Conservation (phyloP, 371 early-diverging fungal genomes). For the Paraphysoderma sedebokerense region DNA sequence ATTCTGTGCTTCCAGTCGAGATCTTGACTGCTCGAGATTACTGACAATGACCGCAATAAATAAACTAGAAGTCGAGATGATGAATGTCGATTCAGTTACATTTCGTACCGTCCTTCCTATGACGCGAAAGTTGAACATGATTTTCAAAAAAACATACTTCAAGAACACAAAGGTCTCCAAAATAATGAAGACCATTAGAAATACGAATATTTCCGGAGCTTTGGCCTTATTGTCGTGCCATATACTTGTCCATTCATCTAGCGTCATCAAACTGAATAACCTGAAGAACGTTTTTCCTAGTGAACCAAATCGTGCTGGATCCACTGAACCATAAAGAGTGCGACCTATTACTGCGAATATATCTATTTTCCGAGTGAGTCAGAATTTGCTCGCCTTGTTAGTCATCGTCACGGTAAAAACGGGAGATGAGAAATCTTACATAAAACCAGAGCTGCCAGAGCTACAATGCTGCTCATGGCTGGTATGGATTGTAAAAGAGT, state of each 20-base stretch:
- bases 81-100: neutral
- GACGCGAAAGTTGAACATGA: neutral
- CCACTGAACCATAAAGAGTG: constrained; percentile 3
- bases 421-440: constrained; percentile 8
- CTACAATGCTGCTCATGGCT: constrained; percentile 15
- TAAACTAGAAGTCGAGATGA: constrained; percentile 4
- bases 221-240: constrained; percentile 5
- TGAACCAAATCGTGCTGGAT: constrained; percentile 10
- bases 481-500: constrained; percentile 14
- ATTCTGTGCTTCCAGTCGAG: neutral
- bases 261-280: constrained; percentile 10
- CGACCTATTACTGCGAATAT: constrained; percentile 11
- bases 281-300: constrained; percentile 7
- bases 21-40: constrained; percentile 8
- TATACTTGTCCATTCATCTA: constrained; percentile 9
- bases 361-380: neutral
- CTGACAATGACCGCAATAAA: constrained; percentile 15
- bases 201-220: constrained; percentile 2
- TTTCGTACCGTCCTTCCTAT: neutral
- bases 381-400: neutral
- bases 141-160: neutral
- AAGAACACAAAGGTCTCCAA: neutral
- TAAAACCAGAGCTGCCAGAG: constrained; percentile 4
- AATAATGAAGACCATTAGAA: constrained; percentile 1
- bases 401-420: neutral